Conservation (phyloP, 331 rosid genomes). For the Prunus yedoensis region DNA sequence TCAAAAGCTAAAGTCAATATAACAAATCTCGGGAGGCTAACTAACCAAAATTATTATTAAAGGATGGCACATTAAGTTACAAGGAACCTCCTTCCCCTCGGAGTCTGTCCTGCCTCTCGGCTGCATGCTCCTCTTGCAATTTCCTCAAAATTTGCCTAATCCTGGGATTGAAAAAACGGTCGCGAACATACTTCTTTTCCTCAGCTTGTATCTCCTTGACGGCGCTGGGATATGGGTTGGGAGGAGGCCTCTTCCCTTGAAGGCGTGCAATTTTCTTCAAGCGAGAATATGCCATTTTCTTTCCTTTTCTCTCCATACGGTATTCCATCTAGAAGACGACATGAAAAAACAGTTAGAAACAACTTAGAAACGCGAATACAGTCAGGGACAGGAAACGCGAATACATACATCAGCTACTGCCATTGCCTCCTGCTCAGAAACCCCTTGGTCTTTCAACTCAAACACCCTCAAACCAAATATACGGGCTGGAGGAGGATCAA, state of each 20-base stretch:
- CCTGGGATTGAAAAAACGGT: conserved; percentile 64
- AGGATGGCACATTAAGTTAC: not conserved
- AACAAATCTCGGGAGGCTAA: not conserved
- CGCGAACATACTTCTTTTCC: conserved; percentile 77
- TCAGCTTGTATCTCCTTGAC: conserved; percentile 80
- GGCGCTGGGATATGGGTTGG: conserved; percentile 81
- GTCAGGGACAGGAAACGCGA: not conserved
- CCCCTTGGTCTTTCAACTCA: conserved; percentile 73
- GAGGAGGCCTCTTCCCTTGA: conserved; percentile 80
- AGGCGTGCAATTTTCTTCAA: conserved; percentile 68
- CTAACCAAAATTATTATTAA: conserved; percentile 7
- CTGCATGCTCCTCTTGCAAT: conserved; percentile 44
- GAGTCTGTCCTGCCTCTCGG: conserved; percentile 40
- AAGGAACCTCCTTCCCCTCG: conserved; percentile 29
- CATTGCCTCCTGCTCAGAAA: conserved; percentile 75
- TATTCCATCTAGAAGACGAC: conserved; percentile 61
- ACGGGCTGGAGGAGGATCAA: conserved; percentile 81
- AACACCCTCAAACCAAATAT: conserved; percentile 66
- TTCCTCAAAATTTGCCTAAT: conserved; percentile 48
- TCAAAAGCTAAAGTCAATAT: not conserved
- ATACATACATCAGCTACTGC: conserved; percentile 73
- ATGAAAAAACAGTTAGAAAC: conserved; percentile 15
- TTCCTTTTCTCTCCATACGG: conserved; percentile 57
- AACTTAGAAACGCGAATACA: too few species aligned
- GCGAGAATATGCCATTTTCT: conserved; percentile 69